Conservation (phyloP, 345 rosid species). For the Populus ilicifolia region DNA sequence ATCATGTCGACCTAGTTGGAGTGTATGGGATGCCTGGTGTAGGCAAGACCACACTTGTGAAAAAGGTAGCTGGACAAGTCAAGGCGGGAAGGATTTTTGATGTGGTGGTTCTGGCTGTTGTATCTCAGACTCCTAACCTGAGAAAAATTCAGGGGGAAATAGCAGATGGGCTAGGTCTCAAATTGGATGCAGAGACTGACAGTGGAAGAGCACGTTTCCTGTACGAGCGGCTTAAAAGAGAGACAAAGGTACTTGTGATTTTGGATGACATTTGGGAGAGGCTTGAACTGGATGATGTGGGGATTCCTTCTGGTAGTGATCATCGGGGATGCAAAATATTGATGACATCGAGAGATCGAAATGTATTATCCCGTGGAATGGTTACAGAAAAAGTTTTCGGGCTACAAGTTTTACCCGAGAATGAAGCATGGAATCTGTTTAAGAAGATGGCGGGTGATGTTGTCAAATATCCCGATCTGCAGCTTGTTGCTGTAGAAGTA, state of each 20-base stretch:
- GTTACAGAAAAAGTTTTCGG: background rate
- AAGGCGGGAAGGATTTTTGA: background rate
- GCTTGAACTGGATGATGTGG: background rate
- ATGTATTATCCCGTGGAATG: background rate
- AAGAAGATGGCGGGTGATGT: background rate
- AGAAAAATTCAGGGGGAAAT: conserved; percentile 10
- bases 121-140: background rate
- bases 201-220: background rate
- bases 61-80: conserved; percentile 1
- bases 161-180: conserved; percentile 7
- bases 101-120: conserved; percentile 1
- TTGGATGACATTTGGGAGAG: conserved; percentile 11
- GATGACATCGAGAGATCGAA: conserved; percentile 7
- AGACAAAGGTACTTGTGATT: conserved; percentile 2
- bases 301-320: background rate
- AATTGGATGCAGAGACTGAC: background rate
- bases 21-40: conserved; percentile 11
- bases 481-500: background rate
- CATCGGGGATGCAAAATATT: conserved; percentile 9
- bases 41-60: conserved; percentile 14
- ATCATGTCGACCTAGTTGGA: conserved; percentile 1
- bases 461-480: background rate
- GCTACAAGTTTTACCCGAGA: background rate
- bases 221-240: background rate
- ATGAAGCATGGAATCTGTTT: conserved; percentile 8